Conservation (phyloP, 2,329 filamentous ascomycete species). For the Pyrenophora seminiperda region DNA sequence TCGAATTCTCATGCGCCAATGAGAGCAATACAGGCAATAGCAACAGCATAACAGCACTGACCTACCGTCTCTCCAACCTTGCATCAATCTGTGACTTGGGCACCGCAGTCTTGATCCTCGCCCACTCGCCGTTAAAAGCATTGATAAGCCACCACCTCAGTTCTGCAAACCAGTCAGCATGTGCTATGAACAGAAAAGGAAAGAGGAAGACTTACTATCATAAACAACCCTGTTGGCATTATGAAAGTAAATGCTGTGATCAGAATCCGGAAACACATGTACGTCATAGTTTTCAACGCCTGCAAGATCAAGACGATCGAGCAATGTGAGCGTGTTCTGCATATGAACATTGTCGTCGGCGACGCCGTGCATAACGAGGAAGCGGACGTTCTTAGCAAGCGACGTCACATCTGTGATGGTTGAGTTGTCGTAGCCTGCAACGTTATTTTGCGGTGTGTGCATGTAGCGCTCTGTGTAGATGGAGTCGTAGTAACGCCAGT, state of each 20-base stretch:
- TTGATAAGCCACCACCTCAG: constrained; percentile 91
- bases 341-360: constrained; percentile 97
- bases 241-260: constrained; percentile 94
- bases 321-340: constrained; percentile 85
- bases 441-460: constrained; percentile 87
- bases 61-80: constrained; percentile 19
- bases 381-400: constrained; percentile 77
- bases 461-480: constrained; percentile 98
- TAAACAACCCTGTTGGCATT: constrained; percentile 91
- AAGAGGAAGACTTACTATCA: constrained; percentile 70
- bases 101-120: constrained; percentile 61
- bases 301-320: constrained; percentile 83
- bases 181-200: no score
- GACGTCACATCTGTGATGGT: constrained; percentile 76
- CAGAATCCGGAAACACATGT: constrained; percentile 93
- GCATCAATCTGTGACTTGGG: constrained; percentile 49
- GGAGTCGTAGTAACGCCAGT: constrained; percentile 93
- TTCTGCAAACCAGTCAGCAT: constrained; percentile 55
- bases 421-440: constrained; percentile 74
- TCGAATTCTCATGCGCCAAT: background rate
- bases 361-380: constrained; percentile 95
- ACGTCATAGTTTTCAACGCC: constrained; percentile 93
- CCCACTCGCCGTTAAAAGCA: constrained; percentile 96
- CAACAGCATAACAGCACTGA: background rate
- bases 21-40: background rate